Evolutionary conservation across 495 filamentous ascomycete genomes (phyloP).

Genomic region (Xylaria flabelliformis): DNA sequence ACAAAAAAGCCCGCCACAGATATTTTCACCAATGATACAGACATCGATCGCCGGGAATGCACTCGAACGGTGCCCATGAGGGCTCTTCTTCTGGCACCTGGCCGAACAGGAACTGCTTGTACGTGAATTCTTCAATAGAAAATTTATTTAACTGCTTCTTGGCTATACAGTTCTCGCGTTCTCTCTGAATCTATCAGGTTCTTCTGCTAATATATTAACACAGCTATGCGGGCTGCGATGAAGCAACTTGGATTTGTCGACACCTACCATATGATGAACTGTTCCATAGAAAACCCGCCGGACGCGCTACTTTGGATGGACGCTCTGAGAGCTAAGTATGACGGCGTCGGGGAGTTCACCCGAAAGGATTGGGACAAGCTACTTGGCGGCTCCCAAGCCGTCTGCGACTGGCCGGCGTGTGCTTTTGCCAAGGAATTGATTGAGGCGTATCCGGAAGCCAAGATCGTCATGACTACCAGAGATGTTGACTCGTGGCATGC

Average conservation of each 20-base stretch:
- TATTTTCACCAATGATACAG: constrained; percentile 62
- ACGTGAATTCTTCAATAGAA: constrained; percentile 34
- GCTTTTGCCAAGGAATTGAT: constrained; percentile 72
- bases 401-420: constrained; percentile 71
- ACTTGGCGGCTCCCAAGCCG: constrained; percentile 65
- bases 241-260: constrained; percentile 66
- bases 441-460: constrained; percentile 72
- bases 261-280: constrained; percentile 74
- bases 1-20: constrained; percentile 43
- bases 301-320: constrained; percentile 72
- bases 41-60: constrained; percentile 67
- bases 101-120: constrained; percentile 73
- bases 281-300: constrained; percentile 68
- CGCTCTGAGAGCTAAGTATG: constrained; percentile 69
- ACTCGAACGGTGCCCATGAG: constrained; percentile 70
- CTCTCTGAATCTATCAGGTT: neutral
- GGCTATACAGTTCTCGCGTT: neutral
- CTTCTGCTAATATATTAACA: neutral
- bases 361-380: constrained; percentile 72
- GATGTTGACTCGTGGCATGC: constrained; percentile 58
- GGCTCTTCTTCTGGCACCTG: constrained; percentile 67
- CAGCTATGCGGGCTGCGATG: constrained; percentile 66
- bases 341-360: constrained; percentile 65
- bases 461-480: constrained; percentile 68
- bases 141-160: neutral